A percentile compares a stretch with the other conserved stretches of the same genome.
Evolutionary conservation across 495 filamentous ascomycete genomes (phyloP).

Genomic region (Parmelia sp.): DNA sequence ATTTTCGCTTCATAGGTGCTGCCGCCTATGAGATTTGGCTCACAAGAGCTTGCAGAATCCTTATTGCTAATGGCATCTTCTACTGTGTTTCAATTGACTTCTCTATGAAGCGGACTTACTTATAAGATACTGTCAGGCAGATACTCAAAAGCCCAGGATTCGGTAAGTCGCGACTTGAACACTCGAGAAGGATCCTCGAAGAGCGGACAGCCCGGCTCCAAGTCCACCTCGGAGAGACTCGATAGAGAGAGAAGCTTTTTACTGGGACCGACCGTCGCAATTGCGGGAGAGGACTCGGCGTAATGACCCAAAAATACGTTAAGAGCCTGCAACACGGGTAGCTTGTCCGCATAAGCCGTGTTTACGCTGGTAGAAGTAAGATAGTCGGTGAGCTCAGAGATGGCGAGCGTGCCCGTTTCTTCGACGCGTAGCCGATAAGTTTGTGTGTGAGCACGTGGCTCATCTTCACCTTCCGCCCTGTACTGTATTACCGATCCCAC

Average conservation of each 20-base stretch:
- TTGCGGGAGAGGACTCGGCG: conserved; percentile 29
- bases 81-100: too few species aligned
- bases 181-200: conserved; percentile 63
- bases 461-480: conserved; percentile 37
- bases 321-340: conserved; percentile 39
- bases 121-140: too few species aligned
- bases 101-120: too few species aligned
- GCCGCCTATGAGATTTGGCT: conserved; percentile 8
- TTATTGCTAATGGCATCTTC: too few species aligned
- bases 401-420: conserved; percentile 38
- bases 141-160: too few species aligned
- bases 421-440: conserved; percentile 43
- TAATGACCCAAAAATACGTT: conserved; percentile 38
- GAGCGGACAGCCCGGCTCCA: conserved; percentile 39
- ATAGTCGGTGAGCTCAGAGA: conserved; percentile 48
- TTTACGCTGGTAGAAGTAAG: conserved; percentile 44
- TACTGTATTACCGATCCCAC: conserved; percentile 37
- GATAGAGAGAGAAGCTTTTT: conserved; percentile 19
- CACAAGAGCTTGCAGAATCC: too few species aligned
- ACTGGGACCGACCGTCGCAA: conserved; percentile 24
- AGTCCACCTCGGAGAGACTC: conserved; percentile 13
- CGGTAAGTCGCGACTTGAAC: conserved; percentile 58
- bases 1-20: conserved; percentile 3
- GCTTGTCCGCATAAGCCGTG: conserved; percentile 36
- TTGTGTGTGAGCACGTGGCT: conserved; percentile 36